Percentiles rank a stretch among this genome's conserved stretches.
phyloP scores from a whole-genome alignment of 768 basidiomycete species.

The Amanita pseudoporphyria region DNA sequence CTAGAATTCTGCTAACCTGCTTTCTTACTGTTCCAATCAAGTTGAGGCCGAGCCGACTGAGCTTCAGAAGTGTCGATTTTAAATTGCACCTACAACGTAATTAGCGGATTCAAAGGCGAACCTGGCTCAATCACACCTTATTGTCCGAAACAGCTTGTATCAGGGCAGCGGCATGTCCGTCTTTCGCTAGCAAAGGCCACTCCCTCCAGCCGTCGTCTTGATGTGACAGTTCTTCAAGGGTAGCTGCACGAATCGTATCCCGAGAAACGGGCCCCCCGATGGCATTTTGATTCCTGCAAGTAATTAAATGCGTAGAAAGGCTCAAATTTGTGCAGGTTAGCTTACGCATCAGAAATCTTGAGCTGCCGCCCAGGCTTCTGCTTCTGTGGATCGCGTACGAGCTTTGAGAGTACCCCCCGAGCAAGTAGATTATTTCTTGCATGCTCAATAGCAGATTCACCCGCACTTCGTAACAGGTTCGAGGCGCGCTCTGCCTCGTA shows the following conservation, averaged over 20 bases:
- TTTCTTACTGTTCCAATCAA: constrained; percentile 88
- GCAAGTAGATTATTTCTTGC: constrained; percentile 54
- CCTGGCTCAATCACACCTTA: constrained; percentile 33
- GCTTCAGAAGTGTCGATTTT: constrained; percentile 56
- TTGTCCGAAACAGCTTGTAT: constrained; percentile 77
- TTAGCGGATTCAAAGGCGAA: neutral
- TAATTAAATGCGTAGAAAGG: neutral
- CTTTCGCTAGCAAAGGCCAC: constrained; percentile 73
- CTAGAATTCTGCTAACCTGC: constrained; percentile 42
- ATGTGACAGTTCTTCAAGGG: constrained; percentile 46
- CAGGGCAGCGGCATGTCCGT: constrained; percentile 73
- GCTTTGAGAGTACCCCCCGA: constrained; percentile 58
- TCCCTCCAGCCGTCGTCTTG: constrained; percentile 51
- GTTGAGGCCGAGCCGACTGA: constrained; percentile 38
- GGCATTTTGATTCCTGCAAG: constrained; percentile 52
- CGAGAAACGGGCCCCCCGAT: constrained; percentile 52
- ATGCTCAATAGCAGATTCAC: constrained; percentile 41
- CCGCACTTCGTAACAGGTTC: constrained; percentile 43
- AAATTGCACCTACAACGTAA: constrained; percentile 51
- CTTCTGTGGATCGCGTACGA: constrained; percentile 52
- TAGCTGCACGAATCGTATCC: constrained; percentile 57
- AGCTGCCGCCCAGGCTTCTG: constrained; percentile 62
- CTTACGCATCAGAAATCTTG: constrained; percentile 66
- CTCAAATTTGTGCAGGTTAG: constrained; percentile 2
- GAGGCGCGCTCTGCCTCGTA: constrained; percentile 58